A percentile compares a stretch with the other conserved stretches of the same genome.
phyloP scores from a whole-genome alignment of 495 filamentous ascomycete species.

The Neurospora sp. region DNA sequence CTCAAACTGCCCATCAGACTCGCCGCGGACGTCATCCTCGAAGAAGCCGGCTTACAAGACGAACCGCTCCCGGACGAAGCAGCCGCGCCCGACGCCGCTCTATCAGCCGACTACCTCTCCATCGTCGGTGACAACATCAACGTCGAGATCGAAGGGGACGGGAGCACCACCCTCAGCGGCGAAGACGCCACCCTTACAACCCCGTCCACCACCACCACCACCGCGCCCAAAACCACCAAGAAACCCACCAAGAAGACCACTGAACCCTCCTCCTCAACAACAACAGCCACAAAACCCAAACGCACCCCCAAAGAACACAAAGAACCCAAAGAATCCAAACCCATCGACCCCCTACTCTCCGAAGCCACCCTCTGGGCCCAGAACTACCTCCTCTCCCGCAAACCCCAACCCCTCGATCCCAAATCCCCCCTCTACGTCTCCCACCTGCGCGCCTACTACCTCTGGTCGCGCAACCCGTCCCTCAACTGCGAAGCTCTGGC shows the following conservation, averaged over 20 bases:
- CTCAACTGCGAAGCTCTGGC: constrained; percentile 37
- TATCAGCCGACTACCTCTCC: constrained; percentile 12
- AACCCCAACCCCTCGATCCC: background rate
- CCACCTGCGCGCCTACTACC: constrained; percentile 48
- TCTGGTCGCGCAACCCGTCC: constrained; percentile 45
- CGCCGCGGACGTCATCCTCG: constrained; percentile 24
- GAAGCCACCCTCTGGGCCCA: constrained; percentile 26
- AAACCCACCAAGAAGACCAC: constrained; percentile 1
- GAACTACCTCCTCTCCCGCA: constrained; percentile 14
- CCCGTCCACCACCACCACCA: constrained; percentile 1
- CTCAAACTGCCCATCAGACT: constrained; percentile 49
- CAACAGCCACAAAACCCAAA: background rate
- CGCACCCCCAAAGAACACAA: background rate
- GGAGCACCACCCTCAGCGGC: background rate
- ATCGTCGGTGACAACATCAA: constrained; percentile 4
- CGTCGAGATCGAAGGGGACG: constrained; percentile 8
- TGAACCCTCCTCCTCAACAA: background rate
- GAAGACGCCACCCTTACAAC: constrained; percentile 1
- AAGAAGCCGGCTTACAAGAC: constrained; percentile 19
- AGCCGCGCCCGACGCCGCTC: background rate
- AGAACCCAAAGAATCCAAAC: background rate
- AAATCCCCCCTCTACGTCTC: constrained; percentile 4
- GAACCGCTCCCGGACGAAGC: constrained; percentile 2
- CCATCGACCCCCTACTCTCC: constrained; percentile 24
- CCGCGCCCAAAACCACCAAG: constrained; percentile 3